A percentile compares a stretch with the other conserved stretches of the same genome.
phyloP scores from a whole-genome alignment of 768 basidiomycete genomes.

The Symmetrospora coprosmae region DNA sequence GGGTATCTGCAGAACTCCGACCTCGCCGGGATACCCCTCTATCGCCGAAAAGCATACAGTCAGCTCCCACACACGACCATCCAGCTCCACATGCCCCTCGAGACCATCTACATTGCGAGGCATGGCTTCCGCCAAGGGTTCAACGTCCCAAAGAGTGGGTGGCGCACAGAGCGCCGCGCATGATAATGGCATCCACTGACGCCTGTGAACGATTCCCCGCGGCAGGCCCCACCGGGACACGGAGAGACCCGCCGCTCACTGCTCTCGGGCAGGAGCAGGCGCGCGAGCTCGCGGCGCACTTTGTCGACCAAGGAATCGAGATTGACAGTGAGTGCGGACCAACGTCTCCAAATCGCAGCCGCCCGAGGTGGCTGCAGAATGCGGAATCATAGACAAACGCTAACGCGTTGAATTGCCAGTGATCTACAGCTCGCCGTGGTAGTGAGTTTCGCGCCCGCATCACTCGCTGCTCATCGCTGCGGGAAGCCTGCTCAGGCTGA shows the following conservation, averaged over 20 bases:
- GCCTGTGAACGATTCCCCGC: not conserved
- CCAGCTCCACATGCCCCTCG: too few relatives aligned
- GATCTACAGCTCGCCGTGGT: constrained; percentile 4
- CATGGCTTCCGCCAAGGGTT: constrained; percentile 11
- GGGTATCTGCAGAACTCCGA: too few relatives aligned
- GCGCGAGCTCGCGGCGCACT: constrained; percentile 2
- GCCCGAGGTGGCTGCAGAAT: too few relatives aligned
- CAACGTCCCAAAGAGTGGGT: not conserved
- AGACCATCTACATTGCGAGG: constrained; percentile 14
- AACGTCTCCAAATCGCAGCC: too few relatives aligned
- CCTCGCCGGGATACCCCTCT: too few relatives aligned
- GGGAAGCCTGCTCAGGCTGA: not conserved
- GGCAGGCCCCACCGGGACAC: constrained; percentile 2
- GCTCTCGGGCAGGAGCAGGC: constrained; percentile 9
- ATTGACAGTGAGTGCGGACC: not conserved
- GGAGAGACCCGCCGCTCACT: constrained; percentile 11
- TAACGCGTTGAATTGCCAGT: too few relatives aligned
- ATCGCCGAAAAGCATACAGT: too few relatives aligned
- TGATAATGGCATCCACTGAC: not conserved
- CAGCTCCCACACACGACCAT: too few relatives aligned
- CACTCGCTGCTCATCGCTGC: not conserved
- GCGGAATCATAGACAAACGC: too few relatives aligned
- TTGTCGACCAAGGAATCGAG: not conserved
- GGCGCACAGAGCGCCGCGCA: not conserved
- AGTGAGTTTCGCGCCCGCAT: not conserved